Evolutionary conservation across 495 filamentous ascomycete species (phyloP).

Genomic region (Tetracladium marchalianum): DNA sequence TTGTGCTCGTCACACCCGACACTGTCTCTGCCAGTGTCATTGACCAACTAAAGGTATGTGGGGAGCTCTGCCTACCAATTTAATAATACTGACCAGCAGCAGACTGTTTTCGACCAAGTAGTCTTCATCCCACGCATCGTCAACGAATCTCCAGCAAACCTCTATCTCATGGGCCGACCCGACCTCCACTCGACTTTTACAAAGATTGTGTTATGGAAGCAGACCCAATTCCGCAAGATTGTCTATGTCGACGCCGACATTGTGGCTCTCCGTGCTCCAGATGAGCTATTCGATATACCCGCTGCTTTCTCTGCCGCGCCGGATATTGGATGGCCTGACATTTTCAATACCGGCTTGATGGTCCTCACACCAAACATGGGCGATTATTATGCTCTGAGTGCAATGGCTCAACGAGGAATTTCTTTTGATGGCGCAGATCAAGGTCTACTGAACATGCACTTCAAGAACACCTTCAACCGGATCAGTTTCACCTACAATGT

Average conservation of each 20-base stretch:
- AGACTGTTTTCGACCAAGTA: slow-evolving; percentile 82
- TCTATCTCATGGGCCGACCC: slow-evolving; percentile 82
- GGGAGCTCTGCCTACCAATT: slow-evolving; percentile 9
- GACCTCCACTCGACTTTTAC: slow-evolving; percentile 90
- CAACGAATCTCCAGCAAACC: slow-evolving; percentile 69
- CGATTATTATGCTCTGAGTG: slow-evolving; percentile 75
- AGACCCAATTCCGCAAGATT: slow-evolving; percentile 79
- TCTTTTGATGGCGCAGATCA: slow-evolving; percentile 98
- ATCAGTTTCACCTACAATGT: slow-evolving; percentile 95
- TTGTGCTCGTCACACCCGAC: slow-evolving; percentile 72
- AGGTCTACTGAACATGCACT: slow-evolving; percentile 91
- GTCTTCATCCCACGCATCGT: slow-evolving; percentile 73
- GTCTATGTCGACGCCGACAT: slow-evolving; percentile 91
- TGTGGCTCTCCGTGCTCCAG: slow-evolving; percentile 75
- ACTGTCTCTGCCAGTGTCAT: slow-evolving; percentile 62
- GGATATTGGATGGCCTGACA: slow-evolving; percentile 96
- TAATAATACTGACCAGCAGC: slow-evolving; percentile 8
- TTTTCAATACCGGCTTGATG: slow-evolving; percentile 97
- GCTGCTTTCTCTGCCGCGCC: slow-evolving; percentile 81
- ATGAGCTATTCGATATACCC: slow-evolving; percentile 78
- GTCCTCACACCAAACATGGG: slow-evolving; percentile 76
- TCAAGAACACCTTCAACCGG: slow-evolving; percentile 68
- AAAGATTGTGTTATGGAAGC: slow-evolving; percentile 91
- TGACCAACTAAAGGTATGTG: slow-evolving; percentile 61
- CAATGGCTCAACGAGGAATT: slow-evolving; percentile 73